Evolutionary conservation across 1,139 yeast genomes (phyloP).

Genomic region (Geotrichum cucujoidarum): DNA sequence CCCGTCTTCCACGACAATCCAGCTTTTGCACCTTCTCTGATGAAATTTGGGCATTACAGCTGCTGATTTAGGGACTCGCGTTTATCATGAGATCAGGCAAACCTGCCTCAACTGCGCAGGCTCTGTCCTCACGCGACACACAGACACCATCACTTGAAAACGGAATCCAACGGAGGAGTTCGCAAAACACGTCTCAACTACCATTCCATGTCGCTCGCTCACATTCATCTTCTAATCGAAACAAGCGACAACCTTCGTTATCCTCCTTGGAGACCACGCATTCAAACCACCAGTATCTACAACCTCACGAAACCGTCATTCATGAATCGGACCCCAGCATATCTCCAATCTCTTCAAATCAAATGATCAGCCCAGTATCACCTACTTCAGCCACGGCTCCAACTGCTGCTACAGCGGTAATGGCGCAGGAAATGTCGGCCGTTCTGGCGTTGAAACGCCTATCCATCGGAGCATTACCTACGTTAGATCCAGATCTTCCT

Average conservation of each 20-base stretch:
- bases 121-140: no score
- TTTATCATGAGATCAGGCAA: conserved; percentile 3
- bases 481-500: conserved; percentile 47
- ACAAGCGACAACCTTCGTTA: background rate
- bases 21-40: background rate
- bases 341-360: no score
- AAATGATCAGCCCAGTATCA: conserved; percentile 1
- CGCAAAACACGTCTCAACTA: no score
- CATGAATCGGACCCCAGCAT: no score
- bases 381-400: conserved; percentile 20
- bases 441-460: conserved; percentile 46
- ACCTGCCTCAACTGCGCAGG: no score
- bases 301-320: no score
- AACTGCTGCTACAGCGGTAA: conserved; percentile 38
- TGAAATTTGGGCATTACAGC: background rate
- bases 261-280: conserved; percentile 3
- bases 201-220: no score
- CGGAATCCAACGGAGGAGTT: no score
- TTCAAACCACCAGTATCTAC: background rate
- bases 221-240: no score
- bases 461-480: conserved; percentile 42
- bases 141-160: no score
- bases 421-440: conserved; percentile 47
- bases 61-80: background rate
- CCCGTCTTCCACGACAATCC: no score